These are phyloP conservation scores for Annona cherimola DNA, from an alignment of 164 flowering plant genomes.

Conservation along the genomic window DNA sequence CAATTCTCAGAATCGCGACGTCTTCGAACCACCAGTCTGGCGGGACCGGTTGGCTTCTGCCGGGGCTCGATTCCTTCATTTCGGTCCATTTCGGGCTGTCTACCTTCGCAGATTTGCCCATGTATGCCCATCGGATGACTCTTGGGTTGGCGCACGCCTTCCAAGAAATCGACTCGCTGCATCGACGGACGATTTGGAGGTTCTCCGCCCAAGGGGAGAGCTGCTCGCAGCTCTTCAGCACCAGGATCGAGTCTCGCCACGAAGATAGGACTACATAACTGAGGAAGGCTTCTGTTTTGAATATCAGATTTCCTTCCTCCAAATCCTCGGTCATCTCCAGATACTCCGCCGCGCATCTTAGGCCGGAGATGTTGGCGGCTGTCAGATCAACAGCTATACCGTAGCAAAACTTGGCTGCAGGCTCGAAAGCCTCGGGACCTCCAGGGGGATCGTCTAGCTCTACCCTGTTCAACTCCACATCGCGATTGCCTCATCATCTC, in stretches of 20 bases:
- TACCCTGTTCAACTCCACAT: conserved; percentile 39
- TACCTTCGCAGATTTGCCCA: conserved; percentile 43
- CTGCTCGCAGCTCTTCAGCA: conserved; percentile 68
- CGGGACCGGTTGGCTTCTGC: conserved; percentile 51
- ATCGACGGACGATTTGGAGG: conserved; percentile 74
- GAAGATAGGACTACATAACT: conserved; percentile 78
- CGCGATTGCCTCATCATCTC: no score
- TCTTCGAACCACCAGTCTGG: conserved; percentile 97
- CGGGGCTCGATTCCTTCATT: conserved; percentile 56
- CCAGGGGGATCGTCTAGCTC: conserved; percentile 71
- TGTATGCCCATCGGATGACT: conserved; percentile 70
- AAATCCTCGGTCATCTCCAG: conserved; percentile 93
- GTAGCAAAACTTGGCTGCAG: conserved; percentile 84
- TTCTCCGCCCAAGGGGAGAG: conserved; percentile 85
- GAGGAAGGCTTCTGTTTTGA: conserved; percentile 86
- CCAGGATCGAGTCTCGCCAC: conserved; percentile 84
- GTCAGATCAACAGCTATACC: conserved; percentile 77
- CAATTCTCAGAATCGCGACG: conserved; percentile 68
- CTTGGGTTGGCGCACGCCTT: conserved; percentile 84
- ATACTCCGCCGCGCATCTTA: conserved; percentile 86
- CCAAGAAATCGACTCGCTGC: conserved; percentile 92
- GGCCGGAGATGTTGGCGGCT: conserved; percentile 74
- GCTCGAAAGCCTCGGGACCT: conserved; percentile 72
- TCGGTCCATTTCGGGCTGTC: conserved; percentile 67
- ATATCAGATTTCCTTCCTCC: conserved; percentile 89